Evolutionary conservation across 352 stramenopile genomes (phyloP).

Genomic region (Stramenopiles sp.): DNA sequence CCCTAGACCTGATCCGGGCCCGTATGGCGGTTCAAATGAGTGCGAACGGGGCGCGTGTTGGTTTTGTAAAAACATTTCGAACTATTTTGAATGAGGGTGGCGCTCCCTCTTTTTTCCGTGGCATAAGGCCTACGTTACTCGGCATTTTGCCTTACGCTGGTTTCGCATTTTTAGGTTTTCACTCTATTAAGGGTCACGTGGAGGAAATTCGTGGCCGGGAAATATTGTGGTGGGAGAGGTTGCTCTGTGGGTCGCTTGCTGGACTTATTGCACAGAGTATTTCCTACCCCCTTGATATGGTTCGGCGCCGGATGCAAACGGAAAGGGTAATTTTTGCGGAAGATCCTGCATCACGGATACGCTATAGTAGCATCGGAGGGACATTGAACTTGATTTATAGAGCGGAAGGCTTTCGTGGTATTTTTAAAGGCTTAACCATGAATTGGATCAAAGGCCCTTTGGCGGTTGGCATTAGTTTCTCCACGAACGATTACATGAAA

Average conservation of each 20-base stretch:
- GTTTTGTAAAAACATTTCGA: neutral
- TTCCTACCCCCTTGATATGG: constrained; percentile 62
- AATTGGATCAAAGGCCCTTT: constrained; percentile 73
- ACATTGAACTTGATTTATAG: constrained; percentile 38
- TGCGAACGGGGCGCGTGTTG: constrained; percentile 17
- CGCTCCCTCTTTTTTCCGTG: constrained; percentile 37
- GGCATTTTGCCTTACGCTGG: constrained; percentile 58
- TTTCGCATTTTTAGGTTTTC: constrained; percentile 52
- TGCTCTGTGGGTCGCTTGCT: constrained; percentile 49
- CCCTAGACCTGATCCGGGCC: constrained; percentile 52
- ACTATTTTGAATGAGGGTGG: constrained; percentile 25
- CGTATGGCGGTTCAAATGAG: constrained; percentile 40
- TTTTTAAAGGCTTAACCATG: constrained; percentile 65
- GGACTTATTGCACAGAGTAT: constrained; percentile 54
- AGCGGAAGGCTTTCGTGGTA: constrained; percentile 45
- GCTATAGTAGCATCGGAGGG: constrained; percentile 28
- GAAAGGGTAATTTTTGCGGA: constrained; percentile 37
- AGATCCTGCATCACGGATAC: constrained; percentile 29
- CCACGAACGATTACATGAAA: constrained; percentile 54
- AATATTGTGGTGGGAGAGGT: constrained; percentile 42
- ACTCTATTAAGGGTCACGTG: constrained; percentile 37
- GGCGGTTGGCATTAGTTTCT: constrained; percentile 61
- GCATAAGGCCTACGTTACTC: constrained; percentile 45
- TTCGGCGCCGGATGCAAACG: constrained; percentile 59
- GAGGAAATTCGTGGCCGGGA: constrained; percentile 26